Conservation (phyloP, 2,329 filamentous ascomycete species). For the Ceratocystis eucalypticola region DNA sequence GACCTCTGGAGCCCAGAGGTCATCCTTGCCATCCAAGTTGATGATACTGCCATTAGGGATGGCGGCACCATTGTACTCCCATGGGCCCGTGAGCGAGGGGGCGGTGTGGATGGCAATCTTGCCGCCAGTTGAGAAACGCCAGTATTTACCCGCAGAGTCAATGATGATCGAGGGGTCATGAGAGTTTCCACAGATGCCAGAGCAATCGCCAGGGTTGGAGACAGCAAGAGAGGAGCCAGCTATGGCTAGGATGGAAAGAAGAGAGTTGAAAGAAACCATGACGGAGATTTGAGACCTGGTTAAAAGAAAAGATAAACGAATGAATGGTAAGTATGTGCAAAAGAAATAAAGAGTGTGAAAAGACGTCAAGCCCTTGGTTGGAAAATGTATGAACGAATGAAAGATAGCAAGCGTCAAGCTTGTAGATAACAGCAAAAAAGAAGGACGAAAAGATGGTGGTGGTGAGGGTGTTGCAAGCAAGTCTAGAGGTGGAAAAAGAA, state of each 20-base stretch:
- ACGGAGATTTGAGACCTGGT: not conserved
- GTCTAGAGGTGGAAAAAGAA: not conserved
- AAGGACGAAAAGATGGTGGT: not conserved
- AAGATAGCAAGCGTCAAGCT: conserved; percentile 2
- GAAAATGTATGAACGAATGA: not conserved
- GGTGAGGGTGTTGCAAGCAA: not conserved
- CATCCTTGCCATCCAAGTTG: conserved; percentile 29
- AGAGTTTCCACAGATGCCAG: conserved; percentile 27
- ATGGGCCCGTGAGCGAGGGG: conserved; percentile 29
- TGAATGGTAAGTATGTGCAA: not conserved
- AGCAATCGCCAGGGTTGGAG: conserved; percentile 28
- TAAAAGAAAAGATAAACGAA: not conserved
- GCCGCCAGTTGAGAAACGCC: conserved; percentile 32
- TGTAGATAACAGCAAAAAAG: not conserved
- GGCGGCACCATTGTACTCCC: conserved; percentile 32
- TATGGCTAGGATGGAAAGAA: conserved; percentile 15
- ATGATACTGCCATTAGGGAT: conserved; percentile 30
- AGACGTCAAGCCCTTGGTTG: not conserved
- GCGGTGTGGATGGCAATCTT: conserved; percentile 31
- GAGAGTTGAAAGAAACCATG: conserved; percentile 16
- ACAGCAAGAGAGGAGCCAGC: conserved; percentile 20
- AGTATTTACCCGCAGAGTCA: conserved; percentile 31
- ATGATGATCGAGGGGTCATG: conserved; percentile 31
- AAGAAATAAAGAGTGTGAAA: conserved; percentile 1
- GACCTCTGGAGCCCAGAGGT: conserved; percentile 29